A percentile compares a stretch with the other conserved stretches of the same genome.
Conservation (phyloP, 2,329 filamentous ascomycete genomes). For the Ascochyta pisi region DNA sequence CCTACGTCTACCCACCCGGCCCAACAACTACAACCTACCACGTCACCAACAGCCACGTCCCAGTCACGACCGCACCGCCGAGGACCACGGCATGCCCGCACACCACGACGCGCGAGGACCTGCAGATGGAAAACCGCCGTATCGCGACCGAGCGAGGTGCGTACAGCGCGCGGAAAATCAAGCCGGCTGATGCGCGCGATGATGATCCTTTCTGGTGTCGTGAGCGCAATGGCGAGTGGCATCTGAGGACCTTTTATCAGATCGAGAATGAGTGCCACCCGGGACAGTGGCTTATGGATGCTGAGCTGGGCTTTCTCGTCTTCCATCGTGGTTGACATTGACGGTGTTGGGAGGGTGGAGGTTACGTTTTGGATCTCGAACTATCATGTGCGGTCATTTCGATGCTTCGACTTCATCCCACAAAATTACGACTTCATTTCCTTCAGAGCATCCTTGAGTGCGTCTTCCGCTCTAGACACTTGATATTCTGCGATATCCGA, state of each 20-base stretch:
- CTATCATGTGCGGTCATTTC: neutral
- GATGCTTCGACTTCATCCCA: neutral
- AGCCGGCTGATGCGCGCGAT: constrained; percentile 41
- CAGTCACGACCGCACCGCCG: constrained; percentile 8
- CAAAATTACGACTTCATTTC: neutral
- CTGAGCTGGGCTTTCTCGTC: constrained; percentile 41
- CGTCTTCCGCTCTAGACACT: no score
- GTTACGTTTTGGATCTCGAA: neutral
- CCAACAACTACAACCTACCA: constrained; percentile 32
- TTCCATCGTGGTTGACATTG: constrained; percentile 38
- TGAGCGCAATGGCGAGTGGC: constrained; percentile 48
- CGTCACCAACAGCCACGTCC: constrained; percentile 32
- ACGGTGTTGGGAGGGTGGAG: neutral
- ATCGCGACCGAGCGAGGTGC: constrained; percentile 43
- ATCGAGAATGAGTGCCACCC: constrained; percentile 50
- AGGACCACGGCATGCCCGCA: constrained; percentile 20
- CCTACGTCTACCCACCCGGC: constrained; percentile 35
- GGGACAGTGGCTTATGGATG: constrained; percentile 46
- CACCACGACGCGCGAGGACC: constrained; percentile 30
- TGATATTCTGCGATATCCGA: neutral
- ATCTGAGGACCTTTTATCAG: constrained; percentile 44
- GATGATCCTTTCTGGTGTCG: constrained; percentile 48
- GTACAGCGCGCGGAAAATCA: constrained; percentile 39
- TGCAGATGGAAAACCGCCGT: constrained; percentile 40
- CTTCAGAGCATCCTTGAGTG: neutral